phyloP scores from a whole-genome alignment of 225 moss, liverwort and hornwort genomes.

The Polytrichum commune region DNA sequence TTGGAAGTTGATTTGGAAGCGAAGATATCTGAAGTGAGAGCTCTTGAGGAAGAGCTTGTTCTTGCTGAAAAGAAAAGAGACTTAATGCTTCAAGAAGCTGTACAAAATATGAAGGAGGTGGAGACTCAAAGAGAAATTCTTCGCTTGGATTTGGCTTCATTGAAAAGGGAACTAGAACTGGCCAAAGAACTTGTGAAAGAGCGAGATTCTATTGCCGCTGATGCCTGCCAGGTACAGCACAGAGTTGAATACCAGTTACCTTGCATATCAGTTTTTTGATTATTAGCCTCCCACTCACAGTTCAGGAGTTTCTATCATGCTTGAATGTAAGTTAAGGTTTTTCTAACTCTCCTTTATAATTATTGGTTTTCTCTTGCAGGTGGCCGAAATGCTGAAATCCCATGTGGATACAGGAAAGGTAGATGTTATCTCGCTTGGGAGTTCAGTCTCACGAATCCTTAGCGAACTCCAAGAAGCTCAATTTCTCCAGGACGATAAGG shows the following conservation, averaged over 20 bases:
- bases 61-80: slow-evolving; percentile 19
- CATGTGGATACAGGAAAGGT: slow-evolving; percentile 5
- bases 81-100: slow-evolving; percentile 24
- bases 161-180: slow-evolving; percentile 18
- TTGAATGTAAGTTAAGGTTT: no score
- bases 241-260: neutral
- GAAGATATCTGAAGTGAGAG: slow-evolving; percentile 15
- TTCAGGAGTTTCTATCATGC: no score
- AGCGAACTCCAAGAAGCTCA: slow-evolving; percentile 13
- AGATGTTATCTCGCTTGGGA: slow-evolving; percentile 8
- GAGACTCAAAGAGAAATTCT: slow-evolving; percentile 16
- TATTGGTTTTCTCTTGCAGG: neutral
- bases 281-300: no score
- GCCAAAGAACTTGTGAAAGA: slow-evolving; percentile 13
- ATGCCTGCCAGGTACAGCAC: slow-evolving; percentile 5
- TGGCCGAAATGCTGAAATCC: slow-evolving; percentile 2
- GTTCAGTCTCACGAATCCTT: slow-evolving; percentile 1
- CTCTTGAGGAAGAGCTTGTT: slow-evolving; percentile 21
- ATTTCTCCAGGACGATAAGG: slow-evolving; percentile 1
- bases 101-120: slow-evolving; percentile 19
- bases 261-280: no score
- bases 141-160: slow-evolving; percentile 16
- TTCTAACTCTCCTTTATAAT: no score
- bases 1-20: slow-evolving; percentile 26
- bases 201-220: slow-evolving; percentile 8